These are phyloP conservation scores for Filobasidium wieringae DNA, from an alignment of 768 basidiomycete species.

Conservation along the genomic window DNA sequence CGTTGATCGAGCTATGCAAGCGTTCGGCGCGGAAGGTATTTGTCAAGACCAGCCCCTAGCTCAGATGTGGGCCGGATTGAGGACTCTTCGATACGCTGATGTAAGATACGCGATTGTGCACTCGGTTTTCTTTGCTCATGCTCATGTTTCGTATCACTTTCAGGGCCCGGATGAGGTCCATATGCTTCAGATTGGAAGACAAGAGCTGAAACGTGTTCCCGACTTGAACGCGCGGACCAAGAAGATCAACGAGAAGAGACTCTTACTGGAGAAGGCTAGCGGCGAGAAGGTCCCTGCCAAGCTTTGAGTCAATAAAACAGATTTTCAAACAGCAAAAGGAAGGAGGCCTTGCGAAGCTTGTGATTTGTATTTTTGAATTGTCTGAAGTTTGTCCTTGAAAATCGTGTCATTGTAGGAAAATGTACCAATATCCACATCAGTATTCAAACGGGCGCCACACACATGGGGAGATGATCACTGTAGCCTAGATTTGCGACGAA, in stretches of 20 bases:
- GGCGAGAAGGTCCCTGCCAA: background rate
- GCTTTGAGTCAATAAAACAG: no score
- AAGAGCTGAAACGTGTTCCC: constrained; percentile 69
- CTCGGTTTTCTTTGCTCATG: background rate
- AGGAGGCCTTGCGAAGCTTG: no score
- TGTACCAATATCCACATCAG: no score
- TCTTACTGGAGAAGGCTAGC: constrained; percentile 2
- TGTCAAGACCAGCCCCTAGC: constrained; percentile 82
- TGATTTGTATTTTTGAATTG: no score
- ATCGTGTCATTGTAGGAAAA: no score
- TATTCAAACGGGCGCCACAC: no score
- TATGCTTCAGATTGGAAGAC: constrained; percentile 85
- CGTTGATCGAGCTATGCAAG: constrained; percentile 90
- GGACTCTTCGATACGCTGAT: constrained; percentile 61
- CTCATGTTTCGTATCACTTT: constrained; percentile 2
- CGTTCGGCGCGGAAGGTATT: constrained; percentile 91
- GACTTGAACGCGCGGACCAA: constrained; percentile 39
- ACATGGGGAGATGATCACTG: no score
- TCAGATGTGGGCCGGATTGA: constrained; percentile 58
- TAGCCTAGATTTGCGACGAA: no score
- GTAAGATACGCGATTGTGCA: constrained; percentile 17
- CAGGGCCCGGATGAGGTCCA: constrained; percentile 56
- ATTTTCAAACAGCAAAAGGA: no score
- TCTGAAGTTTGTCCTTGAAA: no score
- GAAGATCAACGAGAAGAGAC: constrained; percentile 16